Evolutionary conservation across 1,284 basidiomycete genomes (phyloP).

Genomic region (Papiliotrema flavescens): DNA sequence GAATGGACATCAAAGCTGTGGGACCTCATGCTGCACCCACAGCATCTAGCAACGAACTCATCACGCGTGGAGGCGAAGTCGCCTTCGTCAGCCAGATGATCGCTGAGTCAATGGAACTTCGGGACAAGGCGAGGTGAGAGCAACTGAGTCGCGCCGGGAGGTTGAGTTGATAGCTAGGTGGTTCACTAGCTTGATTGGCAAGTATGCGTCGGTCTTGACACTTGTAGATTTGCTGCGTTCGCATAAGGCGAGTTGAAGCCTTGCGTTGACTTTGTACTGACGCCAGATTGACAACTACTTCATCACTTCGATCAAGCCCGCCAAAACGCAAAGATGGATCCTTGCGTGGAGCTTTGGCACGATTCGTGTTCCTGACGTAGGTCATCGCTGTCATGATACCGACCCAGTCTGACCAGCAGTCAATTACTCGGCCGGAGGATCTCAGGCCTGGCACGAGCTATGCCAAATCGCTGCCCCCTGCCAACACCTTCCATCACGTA

Average conservation of each 20-base stretch:
- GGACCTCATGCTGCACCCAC: conserved; percentile 71
- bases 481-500: conserved; percentile 28
- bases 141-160: conserved; percentile 4
- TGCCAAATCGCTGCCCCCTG: conserved; percentile 54
- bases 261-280: background rate
- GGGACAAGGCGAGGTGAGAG: conserved; percentile 50
- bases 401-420: conserved; percentile 10
- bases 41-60: conserved; percentile 77
- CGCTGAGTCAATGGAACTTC: conserved; percentile 59
- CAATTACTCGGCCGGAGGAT: conserved; percentile 15
- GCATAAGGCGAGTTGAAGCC: conserved; percentile 52
- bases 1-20: conserved; percentile 61
- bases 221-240: conserved; percentile 60
- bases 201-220: conserved; percentile 65
- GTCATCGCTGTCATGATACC: conserved; percentile 33
- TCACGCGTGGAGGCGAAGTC: conserved; percentile 79
- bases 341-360: conserved; percentile 75
- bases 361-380: conserved; percentile 67
- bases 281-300: conserved; percentile 76
- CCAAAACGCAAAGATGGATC: conserved; percentile 82
- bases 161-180: conserved; percentile 55
- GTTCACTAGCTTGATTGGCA: conserved; percentile 91
- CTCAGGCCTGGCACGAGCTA: conserved; percentile 54
- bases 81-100: conserved; percentile 76
- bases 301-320: conserved; percentile 75